A percentile compares a stretch with the other conserved stretches of the same genome.
Conservation (phyloP, 768 basidiomycete species). For the Leccinum pellstonianum region DNA sequence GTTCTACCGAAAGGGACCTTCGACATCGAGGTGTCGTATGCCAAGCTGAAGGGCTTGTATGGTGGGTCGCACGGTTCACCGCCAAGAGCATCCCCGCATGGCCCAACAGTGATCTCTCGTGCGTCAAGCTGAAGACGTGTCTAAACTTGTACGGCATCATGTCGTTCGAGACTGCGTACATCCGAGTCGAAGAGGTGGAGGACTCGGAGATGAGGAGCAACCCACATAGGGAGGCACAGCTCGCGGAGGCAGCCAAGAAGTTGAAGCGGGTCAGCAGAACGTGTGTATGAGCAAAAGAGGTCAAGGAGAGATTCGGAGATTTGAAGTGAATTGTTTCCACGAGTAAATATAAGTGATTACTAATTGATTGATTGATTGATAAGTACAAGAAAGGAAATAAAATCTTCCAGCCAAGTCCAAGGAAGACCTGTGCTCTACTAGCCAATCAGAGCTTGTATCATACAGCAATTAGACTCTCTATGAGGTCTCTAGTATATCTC, state of each 20-base stretch:
- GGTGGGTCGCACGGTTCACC: slow-evolving; percentile 75
- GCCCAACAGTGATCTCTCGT: slow-evolving; percentile 68
- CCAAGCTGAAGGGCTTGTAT: slow-evolving; percentile 67
- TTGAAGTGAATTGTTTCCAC: too few species aligned
- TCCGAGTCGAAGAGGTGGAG: slow-evolving; percentile 64
- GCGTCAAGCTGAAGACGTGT: slow-evolving; percentile 88
- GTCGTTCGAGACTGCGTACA: slow-evolving; percentile 83
- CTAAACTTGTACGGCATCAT: slow-evolving; percentile 84
- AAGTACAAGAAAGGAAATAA: neutral
- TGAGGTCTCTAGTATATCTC: too few species aligned
- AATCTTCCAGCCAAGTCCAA: neutral
- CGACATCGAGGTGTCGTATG: slow-evolving; percentile 84
- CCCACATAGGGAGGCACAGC: slow-evolving; percentile 57
- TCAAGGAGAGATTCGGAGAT: too few species aligned
- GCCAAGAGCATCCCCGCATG: slow-evolving; percentile 77
- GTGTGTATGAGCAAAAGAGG: too few species aligned
- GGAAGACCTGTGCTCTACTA: neutral
- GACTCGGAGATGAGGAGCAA: slow-evolving; percentile 55
- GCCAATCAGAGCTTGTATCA: neutral
- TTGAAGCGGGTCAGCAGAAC: slow-evolving; percentile 58
- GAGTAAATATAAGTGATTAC: neutral
- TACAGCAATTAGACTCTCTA: too few species aligned
- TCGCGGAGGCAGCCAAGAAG: slow-evolving; percentile 56
- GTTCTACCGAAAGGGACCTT: slow-evolving; percentile 91
- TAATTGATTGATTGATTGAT: neutral